Evolutionary conservation across 306 rosid genomes (phyloP).

Genomic region (Cucurbita ficifolia): DNA sequence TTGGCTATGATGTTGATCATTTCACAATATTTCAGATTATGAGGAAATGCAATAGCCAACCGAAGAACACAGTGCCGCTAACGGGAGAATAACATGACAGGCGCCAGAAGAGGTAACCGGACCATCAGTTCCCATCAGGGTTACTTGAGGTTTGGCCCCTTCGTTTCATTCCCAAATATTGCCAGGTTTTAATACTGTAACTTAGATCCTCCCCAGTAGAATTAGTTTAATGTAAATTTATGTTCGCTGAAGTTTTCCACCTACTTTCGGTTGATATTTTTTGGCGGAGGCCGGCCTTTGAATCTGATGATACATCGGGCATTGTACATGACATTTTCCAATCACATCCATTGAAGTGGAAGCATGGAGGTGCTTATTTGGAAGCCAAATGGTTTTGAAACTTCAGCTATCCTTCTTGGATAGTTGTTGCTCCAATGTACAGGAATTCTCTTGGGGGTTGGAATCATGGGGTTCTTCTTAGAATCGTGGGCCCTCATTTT

Average conservation of each 20-base stretch:
- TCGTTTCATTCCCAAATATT: neutral
- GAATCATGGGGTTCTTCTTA: neutral
- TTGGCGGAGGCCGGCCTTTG: conserved; percentile 4
- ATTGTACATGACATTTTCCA: neutral
- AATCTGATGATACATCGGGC: neutral
- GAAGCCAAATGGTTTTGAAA: neutral
- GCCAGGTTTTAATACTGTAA: neutral
- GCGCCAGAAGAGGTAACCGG: neutral
- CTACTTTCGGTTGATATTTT: conserved; percentile 2
- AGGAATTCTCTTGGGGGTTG: neutral
- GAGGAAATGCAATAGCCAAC: neutral
- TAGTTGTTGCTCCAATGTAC: neutral
- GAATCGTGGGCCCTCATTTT: neutral
- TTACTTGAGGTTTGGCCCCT: neutral
- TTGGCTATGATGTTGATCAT: neutral
- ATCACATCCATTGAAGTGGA: neutral
- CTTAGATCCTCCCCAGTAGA: neutral
- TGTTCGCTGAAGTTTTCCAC: conserved; percentile 5
- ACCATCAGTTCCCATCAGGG: neutral
- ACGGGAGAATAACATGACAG: neutral
- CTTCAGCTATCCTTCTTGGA: neutral
- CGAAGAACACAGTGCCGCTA: neutral
- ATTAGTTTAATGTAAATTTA: conserved; percentile 3
- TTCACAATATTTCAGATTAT: neutral
- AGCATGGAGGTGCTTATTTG: neutral